Base-by-base conservation (phyloP, 139 green algal genomes). In the Mychonastes homosphaera region DNA sequence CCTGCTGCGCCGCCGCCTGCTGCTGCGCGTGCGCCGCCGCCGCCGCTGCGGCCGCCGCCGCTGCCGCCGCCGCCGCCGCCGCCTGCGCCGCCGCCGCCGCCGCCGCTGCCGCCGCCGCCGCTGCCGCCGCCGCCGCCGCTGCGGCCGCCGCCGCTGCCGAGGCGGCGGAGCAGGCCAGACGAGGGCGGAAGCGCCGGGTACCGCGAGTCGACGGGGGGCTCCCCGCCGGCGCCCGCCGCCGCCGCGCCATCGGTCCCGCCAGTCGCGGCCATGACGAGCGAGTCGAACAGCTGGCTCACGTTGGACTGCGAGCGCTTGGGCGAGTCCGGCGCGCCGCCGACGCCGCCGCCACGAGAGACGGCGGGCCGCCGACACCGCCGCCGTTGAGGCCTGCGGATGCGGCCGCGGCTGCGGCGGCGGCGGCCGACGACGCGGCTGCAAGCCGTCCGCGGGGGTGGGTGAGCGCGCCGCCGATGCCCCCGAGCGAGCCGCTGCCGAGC, bases 251-350 rank as follows among this genome's bases (percentile, higher is more conserved):
- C 58, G 15, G 66, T 71, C 38, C 53, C 52, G 32, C 79, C 82
- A 27, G 81, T 85, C 1, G 85, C 83, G 19, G 83, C 85, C 67
- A 85, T 75, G 4, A 93, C 76, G n/a, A 93, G 72, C 3, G 84
- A 81, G 46, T 89, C 84, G 65, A 93, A 93, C 26, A 87, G 69
- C 56, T 85, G 70, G 29, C 63, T 79, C 43, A 69, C 78, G 18
- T 59, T 58, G 45, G 46, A 69, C 52, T 56, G 69, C 57, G 61
- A 69, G 52, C 53, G 59, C 54, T 73, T 64, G 16, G 64, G 58
- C 49, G 65, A 69, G 49, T 65, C 61, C 19, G 46, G 50, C 1
- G 28, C 49, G 13, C 41, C 56, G 4, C 30, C 52, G 50, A n/a
- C n/a, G n/a, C 45, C 46, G 1, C 46, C 63, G 27, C 8, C 30